Conservation (phyloP, 768 basidiomycete genomes). For the Daedaleopsis sinensis region DNA sequence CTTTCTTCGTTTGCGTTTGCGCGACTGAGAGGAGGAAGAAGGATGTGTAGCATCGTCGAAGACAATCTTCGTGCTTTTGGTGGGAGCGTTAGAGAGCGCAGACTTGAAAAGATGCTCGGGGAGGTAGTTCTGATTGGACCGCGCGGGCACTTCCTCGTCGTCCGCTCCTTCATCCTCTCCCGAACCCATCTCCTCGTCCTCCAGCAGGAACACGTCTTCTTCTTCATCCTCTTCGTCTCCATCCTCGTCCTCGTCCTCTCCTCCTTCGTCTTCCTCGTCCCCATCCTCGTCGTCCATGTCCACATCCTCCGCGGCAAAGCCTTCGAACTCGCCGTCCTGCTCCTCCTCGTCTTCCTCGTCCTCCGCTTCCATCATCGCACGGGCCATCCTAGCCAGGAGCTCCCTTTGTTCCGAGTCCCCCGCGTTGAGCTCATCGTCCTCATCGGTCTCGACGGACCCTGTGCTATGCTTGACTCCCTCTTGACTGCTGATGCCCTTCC, state of each 20-base stretch:
- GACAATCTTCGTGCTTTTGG: conserved; percentile 17
- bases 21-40: conserved; percentile 24
- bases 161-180: conserved; percentile 15
- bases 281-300: conserved; percentile 13
- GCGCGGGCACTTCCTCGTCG: conserved; percentile 17
- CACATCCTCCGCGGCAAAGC: conserved; percentile 27
- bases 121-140: conserved; percentile 49
- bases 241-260: conserved; percentile 22
- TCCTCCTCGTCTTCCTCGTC: conserved; percentile 32
- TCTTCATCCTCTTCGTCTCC: conserved; percentile 5
- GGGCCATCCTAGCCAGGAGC: conserved; percentile 40
- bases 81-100: conserved; percentile 46
- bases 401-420: conserved; percentile 14
- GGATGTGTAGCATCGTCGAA: conserved; percentile 13
- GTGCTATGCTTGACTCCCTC: conserved; percentile 7
- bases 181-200: conserved; percentile 14
- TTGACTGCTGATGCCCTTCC: not conserved
- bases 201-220: not conserved
- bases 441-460: conserved; percentile 19
- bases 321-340: conserved; percentile 27
- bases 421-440: conserved; percentile 1
- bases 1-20: conserved; percentile 28
- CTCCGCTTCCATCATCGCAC: conserved; percentile 45
- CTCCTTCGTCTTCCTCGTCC: conserved; percentile 10
- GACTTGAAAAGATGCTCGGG: conserved; percentile 67